Conservation (phyloP, 306 rosid species). For the Cucumis melo region DNA sequence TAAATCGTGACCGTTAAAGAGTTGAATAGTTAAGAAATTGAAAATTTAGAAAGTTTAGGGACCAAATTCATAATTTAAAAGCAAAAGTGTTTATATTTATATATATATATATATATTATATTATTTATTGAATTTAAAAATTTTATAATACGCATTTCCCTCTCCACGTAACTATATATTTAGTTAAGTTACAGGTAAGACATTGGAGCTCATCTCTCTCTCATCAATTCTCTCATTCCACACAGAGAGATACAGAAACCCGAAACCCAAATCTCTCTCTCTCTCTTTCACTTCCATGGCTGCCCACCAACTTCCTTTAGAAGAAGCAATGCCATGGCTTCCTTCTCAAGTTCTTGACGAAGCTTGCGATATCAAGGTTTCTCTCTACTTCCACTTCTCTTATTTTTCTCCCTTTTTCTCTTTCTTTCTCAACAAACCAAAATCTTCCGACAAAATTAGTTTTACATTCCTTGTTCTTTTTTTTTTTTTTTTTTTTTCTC, state of each 20-base stretch:
- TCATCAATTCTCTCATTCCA: neutral
- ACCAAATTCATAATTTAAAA: too few relatives aligned
- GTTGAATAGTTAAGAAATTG: too few relatives aligned
- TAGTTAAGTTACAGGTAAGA: constrained; percentile 52
- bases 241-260: neutral
- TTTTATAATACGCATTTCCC: neutral
- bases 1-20: too few relatives aligned
- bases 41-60: too few relatives aligned
- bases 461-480: neutral
- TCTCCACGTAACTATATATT: constrained; percentile 17
- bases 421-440: neutral
- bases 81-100: too few relatives aligned
- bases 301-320: constrained; percentile 28
- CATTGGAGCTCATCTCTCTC: constrained; percentile 40
- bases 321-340: constrained; percentile 51
- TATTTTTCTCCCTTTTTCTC: neutral
- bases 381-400: neutral
- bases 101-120: too few relatives aligned
- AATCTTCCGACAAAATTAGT: too few relatives aligned
- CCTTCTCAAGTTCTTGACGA: constrained; percentile 42
- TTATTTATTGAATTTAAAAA: too few relatives aligned
- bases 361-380: constrained; percentile 34
- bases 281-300: constrained; percentile 26
- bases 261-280: neutral
- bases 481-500: neutral